A percentile compares a stretch with the other conserved stretches of the same genome.
Evolutionary conservation across 768 basidiomycete species (phyloP).

Genomic region (Hortiboletus campestris): DNA sequence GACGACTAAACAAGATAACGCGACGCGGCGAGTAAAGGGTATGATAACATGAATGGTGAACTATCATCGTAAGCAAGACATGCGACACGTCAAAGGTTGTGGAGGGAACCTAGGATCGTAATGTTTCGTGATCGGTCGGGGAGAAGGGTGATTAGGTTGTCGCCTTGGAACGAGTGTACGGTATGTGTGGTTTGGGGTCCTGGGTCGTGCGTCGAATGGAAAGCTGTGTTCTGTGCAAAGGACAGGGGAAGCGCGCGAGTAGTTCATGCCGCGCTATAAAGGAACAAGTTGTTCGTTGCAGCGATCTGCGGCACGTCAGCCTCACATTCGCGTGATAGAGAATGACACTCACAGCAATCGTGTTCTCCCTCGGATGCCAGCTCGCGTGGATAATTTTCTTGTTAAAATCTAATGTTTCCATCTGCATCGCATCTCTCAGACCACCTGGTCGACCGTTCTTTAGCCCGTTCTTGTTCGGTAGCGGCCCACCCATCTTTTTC

Average conservation of each 20-base stretch:
- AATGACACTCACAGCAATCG: slow-evolving; percentile 77
- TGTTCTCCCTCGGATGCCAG: slow-evolving; percentile 99
- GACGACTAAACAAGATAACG: slow-evolving; percentile 31
- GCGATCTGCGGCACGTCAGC: slow-evolving; percentile 63
- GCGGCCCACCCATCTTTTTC: slow-evolving; percentile 93
- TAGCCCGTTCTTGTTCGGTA: slow-evolving; percentile 63
- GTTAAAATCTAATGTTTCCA: slow-evolving; percentile 87
- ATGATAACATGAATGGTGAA: slow-evolving; percentile 28
- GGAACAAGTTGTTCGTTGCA: slow-evolving; percentile 58
- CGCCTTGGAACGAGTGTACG: slow-evolving; percentile 24
- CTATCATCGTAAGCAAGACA: slow-evolving; percentile 33
- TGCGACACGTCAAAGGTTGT: slow-evolving; percentile 18
- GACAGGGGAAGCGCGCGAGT: slow-evolving; percentile 1
- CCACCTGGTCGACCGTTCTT: slow-evolving; percentile 76
- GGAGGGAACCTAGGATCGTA: slow-evolving; percentile 16
- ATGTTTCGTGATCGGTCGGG: slow-evolving; percentile 23
- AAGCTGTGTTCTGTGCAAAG: slow-evolving; percentile 14
- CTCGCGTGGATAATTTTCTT: slow-evolving; percentile 96
- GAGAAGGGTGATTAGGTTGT: slow-evolving; percentile 24
- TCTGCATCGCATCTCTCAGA: slow-evolving; percentile 82
- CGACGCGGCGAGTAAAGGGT: slow-evolving; percentile 30
- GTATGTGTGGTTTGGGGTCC: slow-evolving; percentile 15
- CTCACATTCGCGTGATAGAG: not conserved
- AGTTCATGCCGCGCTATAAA: slow-evolving; percentile 40
- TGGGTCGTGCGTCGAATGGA: slow-evolving; percentile 8